phyloP scores from a whole-genome alignment of 2,329 filamentous ascomycete species.

The Elsinoe australis region DNA sequence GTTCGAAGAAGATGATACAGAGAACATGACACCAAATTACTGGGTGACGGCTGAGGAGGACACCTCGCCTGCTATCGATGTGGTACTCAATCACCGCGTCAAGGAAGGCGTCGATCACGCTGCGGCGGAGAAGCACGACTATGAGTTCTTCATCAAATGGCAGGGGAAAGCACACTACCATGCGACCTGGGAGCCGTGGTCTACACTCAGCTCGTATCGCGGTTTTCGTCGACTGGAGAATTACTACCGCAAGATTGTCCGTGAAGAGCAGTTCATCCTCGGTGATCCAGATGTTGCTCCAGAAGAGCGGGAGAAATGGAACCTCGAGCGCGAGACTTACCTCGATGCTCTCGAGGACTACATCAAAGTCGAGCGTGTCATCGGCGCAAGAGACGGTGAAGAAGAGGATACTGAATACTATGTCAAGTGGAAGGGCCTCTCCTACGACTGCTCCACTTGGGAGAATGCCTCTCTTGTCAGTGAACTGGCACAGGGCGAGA shows the following conservation, averaged over 20 bases:
- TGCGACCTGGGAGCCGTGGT: conserved; percentile 84
- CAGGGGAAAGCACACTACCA: conserved; percentile 91
- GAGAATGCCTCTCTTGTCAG: conserved; percentile 69
- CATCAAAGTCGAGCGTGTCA: conserved; percentile 86
- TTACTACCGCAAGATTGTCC: conserved; percentile 78
- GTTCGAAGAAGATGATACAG: conserved; percentile 52
- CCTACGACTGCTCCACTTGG: conserved; percentile 94
- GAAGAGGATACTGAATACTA: conserved; percentile 72
- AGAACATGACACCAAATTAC: conserved; percentile 59
- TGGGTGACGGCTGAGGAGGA: conserved; percentile 66
- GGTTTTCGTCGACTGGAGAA: conserved; percentile 89
- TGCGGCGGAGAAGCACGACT: conserved; percentile 60
- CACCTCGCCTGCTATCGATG: conserved; percentile 77
- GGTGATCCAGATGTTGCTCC: conserved; percentile 67
- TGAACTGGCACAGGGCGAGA: conserved; percentile 73
- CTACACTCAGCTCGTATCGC: conserved; percentile 65
- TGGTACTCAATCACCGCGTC: conserved; percentile 77
- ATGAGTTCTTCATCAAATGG: conserved; percentile 93
- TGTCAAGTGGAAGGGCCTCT: conserved; percentile 81
- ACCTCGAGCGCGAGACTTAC: conserved; percentile 86
- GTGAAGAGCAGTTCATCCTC: conserved; percentile 69
- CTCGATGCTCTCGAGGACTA: conserved; percentile 83
- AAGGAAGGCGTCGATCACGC: conserved; percentile 50
- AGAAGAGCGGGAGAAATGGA: conserved; percentile 87
- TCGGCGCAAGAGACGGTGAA: conserved; percentile 71